phyloP scores from a whole-genome alignment of 768 basidiomycete genomes.

The Asterophora parasitica region DNA sequence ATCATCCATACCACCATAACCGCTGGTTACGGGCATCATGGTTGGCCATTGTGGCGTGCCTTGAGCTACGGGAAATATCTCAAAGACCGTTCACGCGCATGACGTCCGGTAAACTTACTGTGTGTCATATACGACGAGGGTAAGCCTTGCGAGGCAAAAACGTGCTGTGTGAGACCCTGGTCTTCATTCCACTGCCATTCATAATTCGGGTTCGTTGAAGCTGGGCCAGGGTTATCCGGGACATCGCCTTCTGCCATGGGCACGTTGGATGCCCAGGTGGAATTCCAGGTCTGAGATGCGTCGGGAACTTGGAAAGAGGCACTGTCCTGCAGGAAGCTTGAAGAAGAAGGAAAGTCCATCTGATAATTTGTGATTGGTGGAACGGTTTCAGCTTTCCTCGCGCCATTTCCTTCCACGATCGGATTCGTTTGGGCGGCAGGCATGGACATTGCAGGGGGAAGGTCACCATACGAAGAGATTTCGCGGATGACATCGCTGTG shows the following conservation, averaged over 20 bases:
- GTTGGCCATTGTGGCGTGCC: conserved; percentile 7
- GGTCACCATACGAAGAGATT: conserved; percentile 20
- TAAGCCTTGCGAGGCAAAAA: not conserved
- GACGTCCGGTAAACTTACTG: not conserved
- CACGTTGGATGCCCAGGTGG: not conserved
- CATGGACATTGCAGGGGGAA: not conserved
- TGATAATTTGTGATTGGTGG: not conserved
- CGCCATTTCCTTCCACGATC: not conserved
- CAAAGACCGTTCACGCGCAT: too few relatives aligned
- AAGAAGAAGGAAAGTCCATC: not conserved
- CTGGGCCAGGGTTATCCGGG: not conserved
- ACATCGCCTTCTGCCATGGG: not conserved
- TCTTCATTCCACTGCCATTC: conserved; percentile 3
- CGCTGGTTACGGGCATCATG: conserved; percentile 1
- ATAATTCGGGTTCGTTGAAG: not conserved
- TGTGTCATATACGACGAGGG: not conserved
- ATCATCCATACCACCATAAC: conserved; percentile 10
- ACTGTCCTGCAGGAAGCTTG: not conserved
- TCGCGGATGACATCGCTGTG: too few relatives aligned
- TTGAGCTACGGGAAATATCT: not conserved
- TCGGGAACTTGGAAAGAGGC: not conserved
- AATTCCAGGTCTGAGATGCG: not conserved
- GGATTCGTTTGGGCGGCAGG: not conserved
- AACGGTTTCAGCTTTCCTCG: not conserved
- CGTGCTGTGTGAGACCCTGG: not conserved